Percentiles rank a stretch among this genome's conserved stretches.
Conservation (phyloP, 371 early-diverging fungal genomes). For the Mucor irregularis region DNA sequence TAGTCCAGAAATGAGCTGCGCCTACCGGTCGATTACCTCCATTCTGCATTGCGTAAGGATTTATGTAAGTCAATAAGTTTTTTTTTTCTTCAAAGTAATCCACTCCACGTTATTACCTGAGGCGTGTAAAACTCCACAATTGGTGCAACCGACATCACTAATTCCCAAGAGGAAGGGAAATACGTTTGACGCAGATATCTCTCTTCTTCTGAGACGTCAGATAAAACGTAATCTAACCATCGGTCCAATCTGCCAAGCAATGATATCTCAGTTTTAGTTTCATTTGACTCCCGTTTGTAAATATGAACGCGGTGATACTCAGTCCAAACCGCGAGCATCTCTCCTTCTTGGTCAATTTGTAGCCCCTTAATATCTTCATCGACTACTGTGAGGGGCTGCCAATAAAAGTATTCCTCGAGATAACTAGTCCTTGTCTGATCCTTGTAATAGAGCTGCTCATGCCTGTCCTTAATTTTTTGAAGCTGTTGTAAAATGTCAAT, state of each 20-base stretch:
- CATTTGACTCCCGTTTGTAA: constrained; percentile 17
- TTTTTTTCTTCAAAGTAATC: not conserved
- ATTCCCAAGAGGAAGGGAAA: constrained; percentile 20
- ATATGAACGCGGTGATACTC: constrained; percentile 32
- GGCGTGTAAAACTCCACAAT: not conserved
- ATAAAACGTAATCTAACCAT: constrained; percentile 14
- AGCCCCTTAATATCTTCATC: constrained; percentile 32
- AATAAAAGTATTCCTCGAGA: constrained; percentile 33
- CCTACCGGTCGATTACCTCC: too few species aligned
- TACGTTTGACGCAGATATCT: not conserved
- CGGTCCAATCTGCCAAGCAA: not conserved
- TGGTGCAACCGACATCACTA: constrained; percentile 19
- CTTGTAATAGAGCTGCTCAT: constrained; percentile 23
- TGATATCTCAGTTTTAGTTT: not conserved
- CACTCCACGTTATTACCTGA: too few species aligned
- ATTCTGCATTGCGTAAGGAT: too few species aligned
- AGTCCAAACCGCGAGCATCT: constrained; percentile 40
- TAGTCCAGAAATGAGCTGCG: too few species aligned
- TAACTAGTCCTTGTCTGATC: constrained; percentile 4
- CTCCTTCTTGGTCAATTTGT: constrained; percentile 27
- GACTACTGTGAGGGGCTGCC: constrained; percentile 20
- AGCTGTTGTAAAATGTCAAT: constrained; percentile 26
- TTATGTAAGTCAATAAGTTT: too few species aligned
- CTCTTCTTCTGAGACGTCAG: constrained; percentile 16
- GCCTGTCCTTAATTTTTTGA: constrained; percentile 13